Base-by-base conservation (phyloP, 345 rosid genomes). In the Brassica cretica region DNA sequence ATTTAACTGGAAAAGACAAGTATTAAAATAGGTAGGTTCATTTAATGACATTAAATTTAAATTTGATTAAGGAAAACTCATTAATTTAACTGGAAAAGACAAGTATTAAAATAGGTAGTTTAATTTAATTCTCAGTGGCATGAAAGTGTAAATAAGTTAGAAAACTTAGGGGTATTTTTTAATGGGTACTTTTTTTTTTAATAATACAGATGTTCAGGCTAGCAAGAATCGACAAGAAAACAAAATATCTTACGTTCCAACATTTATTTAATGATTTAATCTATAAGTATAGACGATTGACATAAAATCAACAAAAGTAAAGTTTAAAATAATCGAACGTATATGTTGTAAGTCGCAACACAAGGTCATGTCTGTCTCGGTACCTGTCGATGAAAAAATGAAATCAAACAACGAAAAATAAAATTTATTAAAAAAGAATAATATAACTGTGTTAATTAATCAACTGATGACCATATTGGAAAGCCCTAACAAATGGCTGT, bases 171-270 rank as follows among this genome's bases (percentile, higher is more conserved):
- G 21, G 21, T 19, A 19, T 19, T 19, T 19, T 19, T 19, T 19
- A 19, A 19, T 19, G 21, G 21, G 21, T 19, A 19, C n/a, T n/a
- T 19, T 19, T 19, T 19, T 19, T 19, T 19, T 19, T 19, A 19
- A 19, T 19, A 19, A 19, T 19, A 19, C 21, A 19, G 21, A 19
- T 62, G 55, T 69, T 69, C 3, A 63, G 33, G 66, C 21, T 32
- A 77, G 71, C 81, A 77, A 71, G 71, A 77, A 77, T 70, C 71
- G 66, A 64, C 76, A 71, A 71, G 72, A 64, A 77, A 77, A 71
- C 66, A 71, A 51, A 63, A 63, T 62, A 70, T 63, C 60, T 71
- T 66, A 64, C 66, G 11, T 51, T 35, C 65, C 75, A 77, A 64
- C 59, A 15, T 32, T 49, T 62, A 62, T 56, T 21, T 19, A 19